Percentiles rank a stretch among this genome's conserved stretches.
Conservation (phyloP, 306 rosid species). For the Lathyrus aphaca region DNA sequence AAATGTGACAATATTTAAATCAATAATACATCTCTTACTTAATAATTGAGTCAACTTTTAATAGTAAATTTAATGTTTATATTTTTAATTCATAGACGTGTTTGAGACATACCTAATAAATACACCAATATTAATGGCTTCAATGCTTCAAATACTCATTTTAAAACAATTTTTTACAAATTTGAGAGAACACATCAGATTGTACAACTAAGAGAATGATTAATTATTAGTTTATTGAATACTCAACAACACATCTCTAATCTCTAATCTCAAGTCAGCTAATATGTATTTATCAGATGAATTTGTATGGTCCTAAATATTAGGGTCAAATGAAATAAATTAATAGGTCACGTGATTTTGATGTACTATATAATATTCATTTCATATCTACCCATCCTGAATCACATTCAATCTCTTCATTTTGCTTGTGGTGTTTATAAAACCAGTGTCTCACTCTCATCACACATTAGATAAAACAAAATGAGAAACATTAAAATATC, state of each 20-base stretch:
- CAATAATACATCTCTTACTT: too few relatives aligned
- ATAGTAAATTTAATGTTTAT: too few relatives aligned
- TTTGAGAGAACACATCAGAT: too few relatives aligned
- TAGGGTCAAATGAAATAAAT: conserved; percentile 1
- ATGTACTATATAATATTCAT: background rate
- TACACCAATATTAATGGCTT: too few relatives aligned
- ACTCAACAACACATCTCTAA: background rate
- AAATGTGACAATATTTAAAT: too few relatives aligned
- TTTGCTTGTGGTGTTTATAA: background rate
- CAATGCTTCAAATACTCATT: too few relatives aligned
- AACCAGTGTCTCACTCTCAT: conserved; percentile 10
- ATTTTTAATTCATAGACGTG: too few relatives aligned
- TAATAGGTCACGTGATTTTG: background rate
- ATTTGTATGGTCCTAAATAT: conserved; percentile 13
- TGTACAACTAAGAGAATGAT: too few relatives aligned
- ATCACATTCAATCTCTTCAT: background rate
- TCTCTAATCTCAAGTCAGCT: background rate
- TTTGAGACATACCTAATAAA: too few relatives aligned
- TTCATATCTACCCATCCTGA: background rate
- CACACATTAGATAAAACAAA: conserved; percentile 4
- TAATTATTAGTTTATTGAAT: background rate
- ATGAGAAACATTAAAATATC: conserved; percentile 29
- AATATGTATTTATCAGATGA: background rate
- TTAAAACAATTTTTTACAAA: too few relatives aligned
- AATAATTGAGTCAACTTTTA: too few relatives aligned